Conservation (phyloP, 441 rosid species). For the Bruguiera hainesii region DNA sequence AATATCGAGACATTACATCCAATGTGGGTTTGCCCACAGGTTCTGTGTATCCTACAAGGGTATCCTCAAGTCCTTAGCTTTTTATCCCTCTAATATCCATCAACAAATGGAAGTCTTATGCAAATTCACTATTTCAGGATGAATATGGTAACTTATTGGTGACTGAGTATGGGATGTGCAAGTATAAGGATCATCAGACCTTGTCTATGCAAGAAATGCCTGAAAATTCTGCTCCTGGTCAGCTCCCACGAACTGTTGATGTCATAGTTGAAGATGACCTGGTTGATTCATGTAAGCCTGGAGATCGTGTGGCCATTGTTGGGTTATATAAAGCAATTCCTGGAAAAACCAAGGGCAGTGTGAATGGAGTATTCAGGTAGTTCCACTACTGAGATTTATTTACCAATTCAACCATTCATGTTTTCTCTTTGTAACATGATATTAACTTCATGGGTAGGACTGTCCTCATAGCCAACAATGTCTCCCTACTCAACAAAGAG, state of each 20-base stretch:
- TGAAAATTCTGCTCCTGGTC: constrained; percentile 99
- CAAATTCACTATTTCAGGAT: constrained; percentile 53
- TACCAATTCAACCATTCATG: constrained; percentile 1
- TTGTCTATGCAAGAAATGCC: constrained; percentile 98
- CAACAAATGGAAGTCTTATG: constrained; percentile 14
- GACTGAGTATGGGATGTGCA: constrained; percentile 92
- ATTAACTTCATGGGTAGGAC: constrained; percentile 50
- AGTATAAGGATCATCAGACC: constrained; percentile 96
- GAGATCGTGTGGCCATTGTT: constrained; percentile 91
- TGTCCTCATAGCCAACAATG: constrained; percentile 83
- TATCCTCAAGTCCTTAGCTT: constrained; percentile 27
- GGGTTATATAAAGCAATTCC: constrained; percentile 96
- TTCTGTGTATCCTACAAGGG: constrained; percentile 98
- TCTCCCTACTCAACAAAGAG: constrained; percentile 89
- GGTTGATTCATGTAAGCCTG: constrained; percentile 97
- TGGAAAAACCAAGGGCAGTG: constrained; percentile 92
- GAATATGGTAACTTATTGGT: constrained; percentile 84
- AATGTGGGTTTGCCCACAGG: constrained; percentile 92
- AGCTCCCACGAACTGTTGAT: constrained; percentile 97
- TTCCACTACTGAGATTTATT: not conserved
- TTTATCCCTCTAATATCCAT: constrained; percentile 9
- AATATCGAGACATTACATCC: constrained; percentile 93
- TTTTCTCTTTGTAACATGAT: constrained; percentile 8
- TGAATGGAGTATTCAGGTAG: constrained; percentile 96
- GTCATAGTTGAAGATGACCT: constrained; percentile 92